A percentile compares a stretch with the other conserved stretches of the same genome.
These are phyloP conservation scores for Ceratobasidium sp. DNA, from an alignment of 1,284 basidiomycete genomes.

Conservation along the genomic window DNA sequence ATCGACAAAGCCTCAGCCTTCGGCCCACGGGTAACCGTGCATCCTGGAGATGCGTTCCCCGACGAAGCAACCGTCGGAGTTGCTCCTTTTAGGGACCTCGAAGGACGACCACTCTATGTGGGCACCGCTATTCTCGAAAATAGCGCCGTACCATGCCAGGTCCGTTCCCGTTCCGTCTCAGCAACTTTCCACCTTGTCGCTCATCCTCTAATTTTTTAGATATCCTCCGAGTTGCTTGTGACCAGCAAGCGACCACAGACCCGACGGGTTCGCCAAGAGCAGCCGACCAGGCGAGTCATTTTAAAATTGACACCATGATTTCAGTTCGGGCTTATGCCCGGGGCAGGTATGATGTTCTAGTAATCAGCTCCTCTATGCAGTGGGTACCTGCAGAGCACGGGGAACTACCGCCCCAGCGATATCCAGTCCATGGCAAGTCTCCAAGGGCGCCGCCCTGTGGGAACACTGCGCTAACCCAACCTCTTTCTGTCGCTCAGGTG, in stretches of 20 bases:
- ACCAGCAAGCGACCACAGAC: slow-evolving; percentile 6
- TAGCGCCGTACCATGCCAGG: slow-evolving; percentile 28
- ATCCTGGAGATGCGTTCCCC: slow-evolving; percentile 6
- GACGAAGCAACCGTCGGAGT: slow-evolving; percentile 31
- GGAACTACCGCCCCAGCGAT: not conserved
- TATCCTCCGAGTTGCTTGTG: slow-evolving; percentile 6
- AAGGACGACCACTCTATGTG: slow-evolving; percentile 26
- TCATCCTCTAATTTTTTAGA: slow-evolving; percentile 3
- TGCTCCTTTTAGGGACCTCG: slow-evolving; percentile 17
- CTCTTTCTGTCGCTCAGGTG: not conserved
- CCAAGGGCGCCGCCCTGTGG: not conserved
- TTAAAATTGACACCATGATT: slow-evolving; percentile 5
- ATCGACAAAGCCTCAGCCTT: slow-evolving; percentile 17
- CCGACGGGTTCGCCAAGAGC: slow-evolving; percentile 4
- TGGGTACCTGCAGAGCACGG: slow-evolving; percentile 19
- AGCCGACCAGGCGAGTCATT: slow-evolving; percentile 14
- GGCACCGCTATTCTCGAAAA: slow-evolving; percentile 16
- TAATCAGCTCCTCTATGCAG: slow-evolving; percentile 36
- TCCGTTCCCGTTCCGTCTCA: not conserved
- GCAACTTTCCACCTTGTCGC: not conserved
- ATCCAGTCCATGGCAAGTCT: slow-evolving; percentile 25
- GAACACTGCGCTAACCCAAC: not conserved
- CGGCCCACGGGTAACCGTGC: slow-evolving; percentile 5
- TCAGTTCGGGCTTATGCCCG: slow-evolving; percentile 5
- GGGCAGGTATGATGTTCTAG: slow-evolving; percentile 23